phyloP scores from a whole-genome alignment of 495 filamentous ascomycete genomes.

The Mycothermus thermophilus region DNA sequence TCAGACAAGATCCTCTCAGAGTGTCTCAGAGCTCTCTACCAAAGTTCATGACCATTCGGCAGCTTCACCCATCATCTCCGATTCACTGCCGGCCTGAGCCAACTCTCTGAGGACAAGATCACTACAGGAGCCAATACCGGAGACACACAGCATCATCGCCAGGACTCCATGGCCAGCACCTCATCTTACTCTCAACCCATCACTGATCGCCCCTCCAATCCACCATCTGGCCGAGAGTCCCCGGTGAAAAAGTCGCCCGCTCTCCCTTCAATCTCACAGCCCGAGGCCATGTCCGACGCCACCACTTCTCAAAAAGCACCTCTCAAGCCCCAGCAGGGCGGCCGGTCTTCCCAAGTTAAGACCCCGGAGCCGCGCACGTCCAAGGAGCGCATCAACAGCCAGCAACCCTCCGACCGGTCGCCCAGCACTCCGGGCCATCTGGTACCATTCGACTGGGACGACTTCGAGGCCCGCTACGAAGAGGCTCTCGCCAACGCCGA shows the following conservation, averaged over 20 bases:
- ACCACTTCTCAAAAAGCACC: conserved; percentile 3
- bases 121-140: no score
- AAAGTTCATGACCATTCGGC: no score
- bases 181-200: conserved; percentile 7
- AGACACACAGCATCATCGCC: no score
- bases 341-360: conserved; percentile 9
- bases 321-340: conserved; percentile 4
- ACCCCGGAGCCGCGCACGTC: conserved; percentile 23
- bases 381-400: conserved; percentile 16
- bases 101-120: no score
- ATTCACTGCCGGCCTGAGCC: no score
- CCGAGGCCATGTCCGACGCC: conserved; percentile 5
- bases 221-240: conserved; percentile 4
- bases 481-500: conserved; percentile 45
- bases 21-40: no score
- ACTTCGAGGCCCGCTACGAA: conserved; percentile 49
- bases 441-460: conserved; percentile 48
- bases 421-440: conserved; percentile 34
- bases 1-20: no score
- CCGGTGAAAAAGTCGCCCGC: conserved; percentile 11
- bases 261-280: conserved; percentile 9
- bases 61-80: no score
- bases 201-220: conserved; percentile 8
- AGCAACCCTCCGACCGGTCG: conserved; percentile 12
- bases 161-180: conserved; percentile 11